Evolutionary conservation across 2,329 filamentous ascomycete genomes (phyloP), one percentile per base, ranked within the genome.

Genomic region (Hymenoscyphus fructigenus): DNA sequence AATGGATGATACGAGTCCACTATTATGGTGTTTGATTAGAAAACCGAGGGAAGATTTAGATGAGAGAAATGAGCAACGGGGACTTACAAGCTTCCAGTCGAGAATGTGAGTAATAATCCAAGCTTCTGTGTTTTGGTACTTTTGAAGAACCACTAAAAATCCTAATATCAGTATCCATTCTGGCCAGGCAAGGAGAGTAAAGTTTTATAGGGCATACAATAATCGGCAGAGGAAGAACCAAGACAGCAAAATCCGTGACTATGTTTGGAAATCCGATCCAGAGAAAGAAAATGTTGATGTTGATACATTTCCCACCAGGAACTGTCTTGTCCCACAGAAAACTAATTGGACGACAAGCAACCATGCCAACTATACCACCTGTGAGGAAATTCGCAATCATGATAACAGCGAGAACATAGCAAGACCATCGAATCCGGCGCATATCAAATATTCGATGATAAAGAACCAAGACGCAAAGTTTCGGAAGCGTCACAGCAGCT

Each of bases 371-470:
- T 6, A 64, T 26, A 6, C 32, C 34, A 57, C 44, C 55, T 1
- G 53, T 36, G 17, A 64, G n/a, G 3, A 29, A 56, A 12, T 55
- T 64, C 17, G 29, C 44, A n/a, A 60, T 34, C 29, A 60, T 60
- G 20, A 64, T 41, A 3, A 26, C 34, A 1, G 57, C 57, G 6
- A 60, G 59, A 5, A 60, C 44, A 44, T 29, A 38, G 44, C 47
- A 60, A 14, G 36, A 29, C 20, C 17, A 28, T 29, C 57, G 57
- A 44, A 26, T 44, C 5, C 15, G 20, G 3, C 28, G 17, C 6
- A 38, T n/a, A 29, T 38, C 38, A 36, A 64, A 64, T 23, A 64
- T 55, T 5, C 62, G 62, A 6, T 53, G 57, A 47, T 64, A 64
- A 0, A 64, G 36, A 14, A 38, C 57, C 36, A 64, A 28, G 5